Percentiles rank a stretch among this genome's conserved stretches.
phyloP scores from a whole-genome alignment of 139 green algal species.

The Ostreobium quekettii region DNA sequence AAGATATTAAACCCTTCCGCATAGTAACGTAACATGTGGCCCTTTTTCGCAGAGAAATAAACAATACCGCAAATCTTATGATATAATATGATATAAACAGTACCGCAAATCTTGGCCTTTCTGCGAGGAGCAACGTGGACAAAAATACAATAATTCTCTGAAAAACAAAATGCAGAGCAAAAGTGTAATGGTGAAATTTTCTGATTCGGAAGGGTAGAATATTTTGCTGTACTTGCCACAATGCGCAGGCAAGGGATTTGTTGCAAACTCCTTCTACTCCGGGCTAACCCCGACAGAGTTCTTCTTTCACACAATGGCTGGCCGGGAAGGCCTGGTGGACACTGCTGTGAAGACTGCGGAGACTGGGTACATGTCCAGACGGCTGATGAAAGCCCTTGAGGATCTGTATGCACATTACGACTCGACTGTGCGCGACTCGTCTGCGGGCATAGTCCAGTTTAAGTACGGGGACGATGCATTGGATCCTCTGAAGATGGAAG shows the following conservation, averaged over 20 bases:
- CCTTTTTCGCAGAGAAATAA: too few relatives aligned
- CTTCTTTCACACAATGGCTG: slow-evolving; percentile 99
- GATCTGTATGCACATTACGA: slow-evolving; percentile 93
- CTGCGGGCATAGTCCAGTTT: slow-evolving; percentile 84
- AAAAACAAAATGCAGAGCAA: too few relatives aligned
- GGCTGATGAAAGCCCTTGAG: slow-evolving; percentile 97
- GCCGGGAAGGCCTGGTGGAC: slow-evolving; percentile 90
- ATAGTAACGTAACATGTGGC: too few relatives aligned
- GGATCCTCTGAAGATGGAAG: slow-evolving; percentile 90
- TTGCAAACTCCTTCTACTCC: slow-evolving; percentile 91
- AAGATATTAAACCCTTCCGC: too few relatives aligned
- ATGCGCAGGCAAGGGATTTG: slow-evolving; percentile 85
- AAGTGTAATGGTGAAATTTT: too few relatives aligned
- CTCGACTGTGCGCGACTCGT: slow-evolving; percentile 81
- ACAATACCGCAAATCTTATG: too few relatives aligned
- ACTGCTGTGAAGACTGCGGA: slow-evolving; percentile 98
- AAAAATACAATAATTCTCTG: too few relatives aligned
- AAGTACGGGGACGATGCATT: slow-evolving; percentile 90
- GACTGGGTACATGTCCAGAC: slow-evolving; percentile 95
- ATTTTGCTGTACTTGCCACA: too few relatives aligned
- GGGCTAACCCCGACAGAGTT: slow-evolving; percentile 94
- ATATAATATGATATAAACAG: too few relatives aligned
- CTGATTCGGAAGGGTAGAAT: too few relatives aligned
- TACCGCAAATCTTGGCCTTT: too few relatives aligned
- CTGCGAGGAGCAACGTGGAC: too few relatives aligned